phyloP scores from a whole-genome alignment of 306 rosid species.

The Sphenostylis stenocarpa region DNA sequence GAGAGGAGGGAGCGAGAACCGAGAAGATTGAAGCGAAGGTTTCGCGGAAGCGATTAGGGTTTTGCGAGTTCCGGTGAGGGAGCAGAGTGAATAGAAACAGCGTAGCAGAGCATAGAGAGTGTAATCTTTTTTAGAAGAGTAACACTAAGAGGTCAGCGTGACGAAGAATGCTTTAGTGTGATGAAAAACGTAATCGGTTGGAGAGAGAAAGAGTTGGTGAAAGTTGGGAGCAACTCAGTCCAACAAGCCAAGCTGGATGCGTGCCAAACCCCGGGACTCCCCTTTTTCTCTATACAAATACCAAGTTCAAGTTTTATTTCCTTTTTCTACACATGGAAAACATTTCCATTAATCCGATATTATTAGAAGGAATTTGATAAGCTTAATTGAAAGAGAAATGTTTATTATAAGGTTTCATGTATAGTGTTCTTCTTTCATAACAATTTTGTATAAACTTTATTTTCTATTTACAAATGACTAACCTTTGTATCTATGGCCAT shows the following conservation, averaged over 20 bases:
- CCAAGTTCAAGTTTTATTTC: no score
- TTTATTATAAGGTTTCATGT: no score
- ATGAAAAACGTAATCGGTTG: neutral
- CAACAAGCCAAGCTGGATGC: neutral
- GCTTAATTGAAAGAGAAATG: no score
- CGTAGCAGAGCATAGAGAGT: neutral
- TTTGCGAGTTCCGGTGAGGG: neutral
- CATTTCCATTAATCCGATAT: no score
- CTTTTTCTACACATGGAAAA: no score
- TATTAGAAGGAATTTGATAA: no score
- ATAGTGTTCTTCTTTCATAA: no score
- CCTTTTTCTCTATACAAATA: neutral
- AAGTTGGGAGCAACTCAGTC: neutral
- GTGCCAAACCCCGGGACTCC: neutral
- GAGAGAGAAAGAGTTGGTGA: neutral
- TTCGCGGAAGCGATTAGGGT: constrained; percentile 35
- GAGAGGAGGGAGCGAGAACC: neutral
- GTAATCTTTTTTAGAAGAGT: neutral
- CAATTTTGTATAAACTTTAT: no score
- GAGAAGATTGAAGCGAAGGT: neutral
- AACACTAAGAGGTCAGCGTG: neutral
- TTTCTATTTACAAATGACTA: no score
- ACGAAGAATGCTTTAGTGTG: neutral
- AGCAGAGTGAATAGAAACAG: neutral
- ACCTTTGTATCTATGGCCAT: no score